Conservation (phyloP, 2,329 filamentous ascomycete genomes). For the Curvularia verruculosa region DNA sequence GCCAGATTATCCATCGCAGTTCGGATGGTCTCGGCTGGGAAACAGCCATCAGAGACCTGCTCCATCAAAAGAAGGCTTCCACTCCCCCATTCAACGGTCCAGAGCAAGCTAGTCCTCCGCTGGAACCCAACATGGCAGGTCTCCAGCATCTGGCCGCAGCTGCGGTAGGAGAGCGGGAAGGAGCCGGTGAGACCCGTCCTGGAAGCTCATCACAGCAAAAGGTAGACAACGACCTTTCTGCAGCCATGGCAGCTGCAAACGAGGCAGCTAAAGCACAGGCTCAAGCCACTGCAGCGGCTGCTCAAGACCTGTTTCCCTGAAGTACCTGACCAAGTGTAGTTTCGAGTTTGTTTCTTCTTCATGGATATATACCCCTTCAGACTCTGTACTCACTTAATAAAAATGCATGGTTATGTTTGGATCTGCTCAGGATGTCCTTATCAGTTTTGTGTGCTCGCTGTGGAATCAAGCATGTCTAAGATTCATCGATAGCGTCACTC, state of each 20-base stretch:
- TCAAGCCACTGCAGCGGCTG: slow-evolving; percentile 44
- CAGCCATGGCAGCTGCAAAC: slow-evolving; percentile 46
- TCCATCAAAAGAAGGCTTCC: slow-evolving; percentile 39
- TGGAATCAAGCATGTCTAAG: not conserved
- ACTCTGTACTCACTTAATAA: not conserved
- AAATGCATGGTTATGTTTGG: not conserved
- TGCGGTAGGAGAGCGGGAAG: slow-evolving; percentile 47
- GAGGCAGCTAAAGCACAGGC: slow-evolving; percentile 27
- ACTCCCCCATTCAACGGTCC: slow-evolving; percentile 25
- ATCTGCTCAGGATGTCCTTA: not conserved
- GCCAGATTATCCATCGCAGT: slow-evolving; percentile 41
- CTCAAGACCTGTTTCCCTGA: slow-evolving; percentile 26
- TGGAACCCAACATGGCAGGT: slow-evolving; percentile 47
- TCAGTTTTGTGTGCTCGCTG: not conserved
- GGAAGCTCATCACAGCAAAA: slow-evolving; percentile 26
- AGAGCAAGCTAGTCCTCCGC: slow-evolving; percentile 35
- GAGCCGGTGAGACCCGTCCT: slow-evolving; percentile 16
- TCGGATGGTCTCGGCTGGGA: slow-evolving; percentile 45
- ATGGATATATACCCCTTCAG: slow-evolving; percentile 9
- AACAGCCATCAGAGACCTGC: slow-evolving; percentile 39
- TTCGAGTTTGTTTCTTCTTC: slow-evolving; percentile 1
- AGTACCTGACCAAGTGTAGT: not conserved
- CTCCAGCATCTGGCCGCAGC: slow-evolving; percentile 49
- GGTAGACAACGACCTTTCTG: slow-evolving; percentile 44
- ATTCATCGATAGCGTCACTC: too few relatives aligned